These are phyloP conservation scores for Verticillium klebahnii DNA, from an alignment of 2,329 filamentous ascomycete genomes.

Conservation along the genomic window DNA sequence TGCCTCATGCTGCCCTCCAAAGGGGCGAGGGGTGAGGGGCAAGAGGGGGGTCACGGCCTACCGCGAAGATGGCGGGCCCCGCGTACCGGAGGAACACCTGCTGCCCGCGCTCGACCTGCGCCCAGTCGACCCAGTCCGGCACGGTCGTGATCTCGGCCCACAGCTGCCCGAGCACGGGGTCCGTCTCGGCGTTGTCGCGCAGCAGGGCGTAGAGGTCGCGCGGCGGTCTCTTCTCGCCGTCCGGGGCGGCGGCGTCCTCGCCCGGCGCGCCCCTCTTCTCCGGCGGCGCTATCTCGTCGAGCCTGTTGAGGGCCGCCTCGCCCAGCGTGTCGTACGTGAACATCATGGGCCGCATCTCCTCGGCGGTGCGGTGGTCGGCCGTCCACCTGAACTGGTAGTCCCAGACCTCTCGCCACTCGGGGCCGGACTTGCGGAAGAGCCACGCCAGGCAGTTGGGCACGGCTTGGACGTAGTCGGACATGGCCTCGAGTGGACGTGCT, in stretches of 20 bases:
- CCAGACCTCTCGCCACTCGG: constrained; percentile 37
- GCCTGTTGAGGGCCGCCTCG: constrained; percentile 57
- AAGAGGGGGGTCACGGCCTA: constrained; percentile 22
- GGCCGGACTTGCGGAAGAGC: constrained; percentile 7
- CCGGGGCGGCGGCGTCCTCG: constrained; percentile 17
- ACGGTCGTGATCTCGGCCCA: constrained; percentile 65
- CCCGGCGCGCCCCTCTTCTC: constrained; percentile 24
- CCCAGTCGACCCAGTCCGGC: constrained; percentile 75
- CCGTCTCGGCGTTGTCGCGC: constrained; percentile 48
- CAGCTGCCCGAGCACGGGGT: constrained; percentile 50
- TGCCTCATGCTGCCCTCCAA: constrained; percentile 7
- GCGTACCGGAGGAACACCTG: constrained; percentile 75
- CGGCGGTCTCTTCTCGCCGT: constrained; percentile 23
- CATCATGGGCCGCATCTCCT: constrained; percentile 56
- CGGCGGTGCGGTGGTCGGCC: constrained; percentile 53
- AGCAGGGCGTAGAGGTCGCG: constrained; percentile 63
- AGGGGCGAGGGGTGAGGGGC: too few relatives aligned
- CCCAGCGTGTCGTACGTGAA: constrained; percentile 65
- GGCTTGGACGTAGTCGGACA: background rate
- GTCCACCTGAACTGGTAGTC: constrained; percentile 69
- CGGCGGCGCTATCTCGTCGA: constrained; percentile 58
- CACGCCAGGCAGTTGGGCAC: constrained; percentile 7
- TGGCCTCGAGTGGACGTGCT: too few relatives aligned
- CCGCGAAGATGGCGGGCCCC: constrained; percentile 57
- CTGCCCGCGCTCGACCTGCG: constrained; percentile 68